phyloP scores from a whole-genome alignment of 352 stramenopile genomes.

The Globisporangium acanthophoron region DNA sequence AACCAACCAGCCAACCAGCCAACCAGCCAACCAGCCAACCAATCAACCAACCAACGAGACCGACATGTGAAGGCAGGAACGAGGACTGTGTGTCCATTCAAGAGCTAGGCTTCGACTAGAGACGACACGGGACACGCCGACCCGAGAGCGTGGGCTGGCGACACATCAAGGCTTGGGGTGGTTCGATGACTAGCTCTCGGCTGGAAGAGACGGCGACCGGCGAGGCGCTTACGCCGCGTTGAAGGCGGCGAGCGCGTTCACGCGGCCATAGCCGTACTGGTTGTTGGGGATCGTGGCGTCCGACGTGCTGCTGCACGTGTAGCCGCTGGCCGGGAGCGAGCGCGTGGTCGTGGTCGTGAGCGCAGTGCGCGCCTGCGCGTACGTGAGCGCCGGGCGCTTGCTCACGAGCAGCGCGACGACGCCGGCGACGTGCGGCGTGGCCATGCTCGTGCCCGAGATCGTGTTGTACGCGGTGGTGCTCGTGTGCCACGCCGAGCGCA shows the following conservation, averaged over 20 bases:
- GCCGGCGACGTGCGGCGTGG: constrained; percentile 26
- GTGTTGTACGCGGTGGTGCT: constrained; percentile 18
- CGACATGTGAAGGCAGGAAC: no score
- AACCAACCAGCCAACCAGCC: no score
- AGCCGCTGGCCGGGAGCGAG: constrained; percentile 3
- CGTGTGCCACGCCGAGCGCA: constrained; percentile 18
- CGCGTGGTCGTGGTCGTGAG: constrained; percentile 80
- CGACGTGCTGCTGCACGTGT: constrained; percentile 27
- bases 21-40: no score
- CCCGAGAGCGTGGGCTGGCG: background rate
- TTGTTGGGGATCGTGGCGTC: constrained; percentile 50
- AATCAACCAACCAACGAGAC: background rate
- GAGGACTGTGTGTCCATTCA: background rate
- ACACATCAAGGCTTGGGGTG: constrained; percentile 6
- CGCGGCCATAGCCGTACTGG: constrained; percentile 43
- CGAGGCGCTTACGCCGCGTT: background rate
- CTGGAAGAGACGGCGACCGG: background rate
- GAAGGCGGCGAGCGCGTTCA: constrained; percentile 29
- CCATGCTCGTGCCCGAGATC: constrained; percentile 32
- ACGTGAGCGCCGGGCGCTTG: constrained; percentile 16
- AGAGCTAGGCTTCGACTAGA: background rate
- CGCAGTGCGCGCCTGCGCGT: constrained; percentile 13
- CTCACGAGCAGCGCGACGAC: constrained; percentile 29
- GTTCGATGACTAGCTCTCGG: background rate
- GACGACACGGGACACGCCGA: background rate